phyloP scores from a whole-genome alignment of 208 protist genomes.

The Wallacemonas sp. region DNA sequence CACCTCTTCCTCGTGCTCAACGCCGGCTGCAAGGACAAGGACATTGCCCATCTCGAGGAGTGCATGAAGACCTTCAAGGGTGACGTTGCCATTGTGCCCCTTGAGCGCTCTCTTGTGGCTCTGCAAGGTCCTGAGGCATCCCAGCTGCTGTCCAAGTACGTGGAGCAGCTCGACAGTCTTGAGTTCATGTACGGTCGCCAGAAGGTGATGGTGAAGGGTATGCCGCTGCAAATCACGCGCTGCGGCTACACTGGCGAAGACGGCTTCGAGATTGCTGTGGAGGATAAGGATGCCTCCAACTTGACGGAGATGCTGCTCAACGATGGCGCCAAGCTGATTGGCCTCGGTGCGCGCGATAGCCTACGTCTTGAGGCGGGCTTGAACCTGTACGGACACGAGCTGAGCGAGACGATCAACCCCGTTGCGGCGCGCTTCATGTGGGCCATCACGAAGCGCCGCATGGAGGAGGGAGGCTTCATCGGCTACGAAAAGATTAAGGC shows the following conservation, averaged over 20 bases:
- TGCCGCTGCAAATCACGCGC: constrained; percentile 69
- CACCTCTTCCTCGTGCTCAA: constrained; percentile 96
- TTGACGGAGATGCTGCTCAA: constrained; percentile 69
- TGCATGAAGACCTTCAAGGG: constrained; percentile 47
- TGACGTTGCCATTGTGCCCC: constrained; percentile 81
- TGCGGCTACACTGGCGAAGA: constrained; percentile 99
- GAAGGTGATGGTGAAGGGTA: constrained; percentile 44
- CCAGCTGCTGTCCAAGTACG: constrained; percentile 46
- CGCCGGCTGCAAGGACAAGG: constrained; percentile 95
- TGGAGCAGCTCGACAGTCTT: constrained; percentile 34
- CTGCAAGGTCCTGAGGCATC: constrained; percentile 93
- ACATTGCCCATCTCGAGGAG: constrained; percentile 83
- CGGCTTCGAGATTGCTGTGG: constrained; percentile 97
- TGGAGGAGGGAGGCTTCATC: constrained; percentile 92
- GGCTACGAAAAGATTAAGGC: constrained; percentile 86
- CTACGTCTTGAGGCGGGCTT: constrained; percentile 97
- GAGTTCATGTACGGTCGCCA: constrained; percentile 86
- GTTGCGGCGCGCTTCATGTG: constrained; percentile 95
- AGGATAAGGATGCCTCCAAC: constrained; percentile 30
- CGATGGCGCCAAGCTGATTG: constrained; percentile 61
- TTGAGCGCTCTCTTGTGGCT: constrained; percentile 86
- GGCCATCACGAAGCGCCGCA: constrained; percentile 94
- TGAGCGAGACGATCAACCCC: constrained; percentile 93
- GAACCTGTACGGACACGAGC: constrained; percentile 98
- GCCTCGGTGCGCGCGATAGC: constrained; percentile 95